A percentile compares a stretch with the other conserved stretches of the same genome.
Conservation (phyloP, 257 asterid species). For the Cynanchum wilfordii region DNA sequence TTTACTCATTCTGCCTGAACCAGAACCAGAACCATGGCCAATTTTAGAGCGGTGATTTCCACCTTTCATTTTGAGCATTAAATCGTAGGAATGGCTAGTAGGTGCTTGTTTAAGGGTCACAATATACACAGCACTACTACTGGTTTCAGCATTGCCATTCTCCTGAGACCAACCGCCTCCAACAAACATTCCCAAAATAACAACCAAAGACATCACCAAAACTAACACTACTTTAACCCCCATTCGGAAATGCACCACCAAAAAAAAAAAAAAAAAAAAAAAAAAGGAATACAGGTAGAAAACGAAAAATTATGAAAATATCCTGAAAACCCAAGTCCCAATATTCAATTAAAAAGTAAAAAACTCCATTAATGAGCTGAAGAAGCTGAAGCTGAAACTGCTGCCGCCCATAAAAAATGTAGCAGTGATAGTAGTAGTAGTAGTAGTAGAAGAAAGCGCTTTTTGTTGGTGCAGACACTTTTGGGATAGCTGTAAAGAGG, state of each 20-base stretch:
- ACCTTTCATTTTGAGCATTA: constrained; percentile 38
- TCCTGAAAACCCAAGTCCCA: neutral
- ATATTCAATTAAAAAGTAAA: neutral
- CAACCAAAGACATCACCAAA: constrained; percentile 13
- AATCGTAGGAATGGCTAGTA: constrained; percentile 46
- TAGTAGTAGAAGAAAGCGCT: neutral
- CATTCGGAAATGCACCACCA: constrained; percentile 34
- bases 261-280: too few species aligned
- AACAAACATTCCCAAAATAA: constrained; percentile 48
- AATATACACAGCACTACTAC: constrained; percentile 55
- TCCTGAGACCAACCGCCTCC: constrained; percentile 37
- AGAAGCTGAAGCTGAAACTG: neutral
- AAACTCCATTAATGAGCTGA: neutral
- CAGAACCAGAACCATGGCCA: constrained; percentile 16
- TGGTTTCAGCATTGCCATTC: constrained; percentile 28
- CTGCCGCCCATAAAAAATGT: neutral
- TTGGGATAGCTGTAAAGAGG: constrained; percentile 4
- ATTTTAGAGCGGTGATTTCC: constrained; percentile 28
- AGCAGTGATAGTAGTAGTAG: neutral
- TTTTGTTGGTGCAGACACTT: neutral
- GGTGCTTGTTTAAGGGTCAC: constrained; percentile 82
- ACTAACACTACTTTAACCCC: constrained; percentile 29
- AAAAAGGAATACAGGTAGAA: neutral
- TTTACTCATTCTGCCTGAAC: constrained; percentile 44
- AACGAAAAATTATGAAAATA: neutral